Evolutionary conservation across 2,329 filamentous ascomycete species (phyloP), one percentile per base, ranked within the genome.

Genomic region (Amesomyces nigricolor): DNA sequence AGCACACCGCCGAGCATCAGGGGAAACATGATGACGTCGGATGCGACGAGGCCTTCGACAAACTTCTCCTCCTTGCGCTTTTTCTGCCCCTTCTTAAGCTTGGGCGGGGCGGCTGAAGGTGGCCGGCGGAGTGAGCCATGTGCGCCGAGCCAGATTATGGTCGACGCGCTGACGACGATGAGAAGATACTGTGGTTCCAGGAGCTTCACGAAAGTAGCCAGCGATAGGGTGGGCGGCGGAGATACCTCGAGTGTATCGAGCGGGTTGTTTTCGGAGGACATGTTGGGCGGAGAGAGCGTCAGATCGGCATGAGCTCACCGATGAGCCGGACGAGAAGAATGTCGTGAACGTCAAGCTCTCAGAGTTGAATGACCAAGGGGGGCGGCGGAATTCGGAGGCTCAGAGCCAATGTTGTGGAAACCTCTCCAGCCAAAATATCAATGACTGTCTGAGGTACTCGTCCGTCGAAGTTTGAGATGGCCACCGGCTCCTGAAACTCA

Each of bases 91-190:
- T 73, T 73, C 53, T 63, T 65, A 14, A 74, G 74, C 65, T 81
- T 82, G 11, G 75, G 67, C 1, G 83, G 79, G 2, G 75, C 85
- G 1, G 92, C 91, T 1, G 91, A 95, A 0, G 87, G 83, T 0
- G 92, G 92, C 16, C 90, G 82, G 13, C 87, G 85, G 17, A 97
- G 80, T 1, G 91, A 88, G n/a, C 88, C 89, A 70, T 96, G 88
- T 8, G 91, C 83, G 47, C 88, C 89, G 5, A 89, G 78, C 71
- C 88, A 94, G 66, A 96, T 95, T 51, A 91, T 89, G 59, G 88
- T 84, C 14, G 96, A 71, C 13, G 91, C 86, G 29, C 88, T 86
- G 57, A 85, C 66, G 54, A 82, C 68, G 45, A 83, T 69, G 0
- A 74, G 47, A 38, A 81, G 64, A 54, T 77, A 71, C 54, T 75